Evolutionary conservation across 129 eudicot genomes (phyloP), one percentile per base, ranked within the genome.

Genomic region (Flaveria trinervia): DNA sequence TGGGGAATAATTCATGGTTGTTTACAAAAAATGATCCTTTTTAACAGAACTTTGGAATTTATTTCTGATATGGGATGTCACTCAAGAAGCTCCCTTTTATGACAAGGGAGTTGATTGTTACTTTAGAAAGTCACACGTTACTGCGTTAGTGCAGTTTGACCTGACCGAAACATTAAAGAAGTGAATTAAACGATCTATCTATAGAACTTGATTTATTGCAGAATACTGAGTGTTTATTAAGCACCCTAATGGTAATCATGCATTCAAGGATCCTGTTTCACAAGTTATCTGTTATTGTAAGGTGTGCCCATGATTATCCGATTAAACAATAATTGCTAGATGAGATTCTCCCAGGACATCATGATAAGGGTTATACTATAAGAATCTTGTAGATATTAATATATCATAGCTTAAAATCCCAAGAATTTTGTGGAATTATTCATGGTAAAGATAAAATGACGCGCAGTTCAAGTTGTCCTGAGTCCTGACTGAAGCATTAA

Each of bases 301-400:
- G 18, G 72, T 44, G 72, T 44, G 20, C 62, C 15, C 44, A 4
- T 52, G 4, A 26, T 30, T 33, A 30, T 36, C 7, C 5, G 41
- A 36, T 36, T 36, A 36, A 36, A 5, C 7, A 36, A 36, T 68
- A 26, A 26, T 71, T 50, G 28, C n/a, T 28, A 30, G 76, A 72
- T 52, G 41, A 36, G 41, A 36, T 36, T 8, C 41, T 36, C 1
- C 41, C 5, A 44, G 60, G 12, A 13, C 49, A 49, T 64, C 45
- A 20, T 75, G 72, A 60, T 75, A 64, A 11, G 50, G 48, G 72
- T 33, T 75, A 46, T 62, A 62, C 9, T 66, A 54, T 51, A 1
- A 25, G 39, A 60, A 60, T 64, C 2, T 10, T 23, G 78, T 43
- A 11, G 69, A 25, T 56, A 22, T 73, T 56, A 54, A 41, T 56